Percentiles rank a stretch among this genome's conserved stretches.
Evolutionary conservation across 495 filamentous ascomycete species (phyloP).

Genomic region (Alectoria sarmentosa): DNA sequence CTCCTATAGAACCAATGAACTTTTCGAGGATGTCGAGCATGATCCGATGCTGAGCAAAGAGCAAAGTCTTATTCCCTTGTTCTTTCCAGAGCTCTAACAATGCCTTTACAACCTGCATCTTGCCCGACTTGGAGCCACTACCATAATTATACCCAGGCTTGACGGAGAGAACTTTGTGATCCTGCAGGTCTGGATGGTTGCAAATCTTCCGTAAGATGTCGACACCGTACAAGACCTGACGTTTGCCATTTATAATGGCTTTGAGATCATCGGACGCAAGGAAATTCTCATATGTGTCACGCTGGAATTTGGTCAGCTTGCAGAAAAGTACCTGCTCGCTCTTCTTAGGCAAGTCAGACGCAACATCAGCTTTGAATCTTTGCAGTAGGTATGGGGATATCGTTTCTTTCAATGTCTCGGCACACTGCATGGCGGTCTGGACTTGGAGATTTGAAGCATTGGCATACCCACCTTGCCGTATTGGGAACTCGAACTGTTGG

Average conservation of each 20-base stretch:
- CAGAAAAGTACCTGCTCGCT: conserved; percentile 94
- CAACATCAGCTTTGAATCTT: conserved; percentile 87
- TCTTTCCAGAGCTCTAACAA: conserved; percentile 80
- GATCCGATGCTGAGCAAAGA: conserved; percentile 85
- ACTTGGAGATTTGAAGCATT: conserved; percentile 90
- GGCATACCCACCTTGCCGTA: conserved; percentile 84
- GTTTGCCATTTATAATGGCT: conserved; percentile 61
- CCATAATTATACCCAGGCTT: conserved; percentile 67
- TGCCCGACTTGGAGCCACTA: conserved; percentile 66
- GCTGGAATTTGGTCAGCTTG: conserved; percentile 72
- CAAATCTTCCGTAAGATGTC: conserved; percentile 93
- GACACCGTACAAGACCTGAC: conserved; percentile 80
- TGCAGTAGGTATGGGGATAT: conserved; percentile 93
- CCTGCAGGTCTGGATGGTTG: conserved; percentile 86
- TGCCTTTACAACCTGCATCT: conserved; percentile 87
- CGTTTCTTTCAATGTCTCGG: conserved; percentile 80
- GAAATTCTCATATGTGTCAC: conserved; percentile 69
- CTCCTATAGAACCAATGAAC: conserved; percentile 57
- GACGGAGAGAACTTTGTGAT: conserved; percentile 52
- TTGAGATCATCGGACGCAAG: conserved; percentile 77
- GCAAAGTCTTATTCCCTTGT: conserved; percentile 79
- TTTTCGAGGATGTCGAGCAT: conserved; percentile 91
- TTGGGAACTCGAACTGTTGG: conserved; percentile 84
- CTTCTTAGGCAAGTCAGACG: conserved; percentile 87
- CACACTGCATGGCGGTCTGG: conserved; percentile 83